Percentiles rank a stretch among this genome's conserved stretches.
phyloP scores from a whole-genome alignment of 768 basidiomycete species.

The Thelephora ganbajun region DNA sequence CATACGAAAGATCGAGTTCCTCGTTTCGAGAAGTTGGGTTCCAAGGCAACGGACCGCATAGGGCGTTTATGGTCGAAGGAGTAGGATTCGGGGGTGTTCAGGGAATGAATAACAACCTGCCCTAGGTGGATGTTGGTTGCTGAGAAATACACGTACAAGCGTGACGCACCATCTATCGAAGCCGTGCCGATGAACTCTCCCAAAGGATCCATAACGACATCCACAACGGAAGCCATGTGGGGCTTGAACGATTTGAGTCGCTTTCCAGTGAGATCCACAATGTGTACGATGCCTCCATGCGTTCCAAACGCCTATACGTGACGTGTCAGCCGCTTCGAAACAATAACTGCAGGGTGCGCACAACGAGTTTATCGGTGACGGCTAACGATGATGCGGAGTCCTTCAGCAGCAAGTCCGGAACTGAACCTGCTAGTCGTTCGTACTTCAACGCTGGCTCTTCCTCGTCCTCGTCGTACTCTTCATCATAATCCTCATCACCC shows the following conservation, averaged over 20 bases:
- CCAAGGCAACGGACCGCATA: slow-evolving; percentile 78
- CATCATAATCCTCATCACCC: slow-evolving; percentile 36
- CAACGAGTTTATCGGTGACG: slow-evolving; percentile 62
- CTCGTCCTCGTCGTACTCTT: slow-evolving; percentile 61
- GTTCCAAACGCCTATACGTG: slow-evolving; percentile 70
- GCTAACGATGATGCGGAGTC: slow-evolving; percentile 80
- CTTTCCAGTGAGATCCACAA: slow-evolving; percentile 65
- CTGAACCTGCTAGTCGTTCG: slow-evolving; percentile 57
- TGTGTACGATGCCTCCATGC: slow-evolving; percentile 83
- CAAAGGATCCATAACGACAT: slow-evolving; percentile 72
- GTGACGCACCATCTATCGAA: slow-evolving; percentile 73
- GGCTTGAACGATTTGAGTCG: slow-evolving; percentile 84
- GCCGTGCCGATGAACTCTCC: slow-evolving; percentile 87
- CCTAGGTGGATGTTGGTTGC: slow-evolving; percentile 34
- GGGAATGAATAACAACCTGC: slow-evolving; percentile 79
- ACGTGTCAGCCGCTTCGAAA: neutral
- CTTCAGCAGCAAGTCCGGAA: slow-evolving; percentile 71
- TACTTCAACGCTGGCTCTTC: slow-evolving; percentile 92
- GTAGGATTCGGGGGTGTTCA: slow-evolving; percentile 68
- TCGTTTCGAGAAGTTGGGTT: slow-evolving; percentile 78
- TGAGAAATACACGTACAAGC: neutral
- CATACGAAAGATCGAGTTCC: slow-evolving; percentile 71
- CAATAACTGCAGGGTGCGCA: slow-evolving; percentile 18
- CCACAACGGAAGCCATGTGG: slow-evolving; percentile 77
- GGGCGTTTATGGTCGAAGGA: slow-evolving; percentile 86